Base-by-base conservation (phyloP, 768 basidiomycete genomes). In the Macrolepiota dolichaula region DNA sequence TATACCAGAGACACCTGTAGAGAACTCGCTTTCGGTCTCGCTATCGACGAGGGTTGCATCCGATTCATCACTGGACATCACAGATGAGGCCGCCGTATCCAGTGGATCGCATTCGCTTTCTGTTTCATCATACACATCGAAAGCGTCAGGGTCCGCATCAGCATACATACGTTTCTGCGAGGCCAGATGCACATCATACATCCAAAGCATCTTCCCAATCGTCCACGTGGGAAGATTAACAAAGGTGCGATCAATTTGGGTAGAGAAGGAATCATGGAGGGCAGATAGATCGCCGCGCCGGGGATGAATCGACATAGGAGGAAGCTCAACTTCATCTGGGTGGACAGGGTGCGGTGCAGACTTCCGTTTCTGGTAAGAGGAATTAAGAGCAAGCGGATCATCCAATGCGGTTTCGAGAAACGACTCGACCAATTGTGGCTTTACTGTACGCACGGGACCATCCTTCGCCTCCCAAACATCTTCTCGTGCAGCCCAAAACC, bases 181-280 rank as follows among this genome's bases (percentile, higher is more conserved):
- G 9, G 69, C 68, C 61, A 78, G 70, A 49, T 83, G 81, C 67
- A 90, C 69, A 63, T 86, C 84, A 63, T 80, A 80, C 71, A 85
- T 77, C 76, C 84, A 89, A n/a, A 89, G 65, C 42, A 78, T 80
- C 75, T 89, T 89, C 47, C 77, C 72, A 67, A 89, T 83, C 19
- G 88, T 89, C 83, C 87, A 88, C 51, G 84, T 68, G 3, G 85
- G 82, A 66, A 85, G 75, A 36, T 70, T 74, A 61, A 79, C 79
- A 65, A 89, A 87, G 63, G 74, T 83, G 11, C 82, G 82, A 69
- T 90, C 88, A 53, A 86, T 76, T 54, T 82, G 74, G 62, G 74
- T 77, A 52, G 78, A 78, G 66, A 82, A 83, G 2, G 84, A 81
- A 66, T 89, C 86, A 27, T 82, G 80, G 40, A 89, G 71, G 1